phyloP scores from a whole-genome alignment of 2,329 filamentous ascomycete genomes.

The Aureobasidium mangrovei region DNA sequence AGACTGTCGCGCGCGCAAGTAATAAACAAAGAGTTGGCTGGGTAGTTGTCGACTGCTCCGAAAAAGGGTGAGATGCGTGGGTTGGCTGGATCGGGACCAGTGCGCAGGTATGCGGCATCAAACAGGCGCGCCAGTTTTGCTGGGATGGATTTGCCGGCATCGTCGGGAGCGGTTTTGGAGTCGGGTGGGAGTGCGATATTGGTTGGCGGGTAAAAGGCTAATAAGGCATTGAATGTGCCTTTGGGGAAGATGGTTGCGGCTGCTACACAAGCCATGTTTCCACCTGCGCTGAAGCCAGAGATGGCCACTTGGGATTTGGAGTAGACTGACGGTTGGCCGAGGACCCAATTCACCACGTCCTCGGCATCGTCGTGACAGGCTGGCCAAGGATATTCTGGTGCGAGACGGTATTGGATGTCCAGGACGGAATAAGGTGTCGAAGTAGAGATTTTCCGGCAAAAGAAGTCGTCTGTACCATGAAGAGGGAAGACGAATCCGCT shows the following conservation, averaged over 20 bases:
- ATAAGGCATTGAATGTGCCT: conserved; percentile 25
- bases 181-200: conserved; percentile 27
- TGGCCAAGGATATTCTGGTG: conserved; percentile 38
- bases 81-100: conserved; percentile 21
- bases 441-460: conserved; percentile 28
- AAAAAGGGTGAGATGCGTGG: conserved; percentile 30
- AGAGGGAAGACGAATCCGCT: conserved; percentile 27
- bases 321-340: conserved; percentile 25
- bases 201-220: conserved; percentile 30
- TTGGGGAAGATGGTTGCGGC: conserved; percentile 24
- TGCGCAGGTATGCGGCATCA: conserved; percentile 26
- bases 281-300: conserved; percentile 36
- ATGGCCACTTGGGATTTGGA: conserved; percentile 25
- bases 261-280: conserved; percentile 30
- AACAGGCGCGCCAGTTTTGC: conserved; percentile 23
- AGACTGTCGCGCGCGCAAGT: conserved; percentile 31
- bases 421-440: conserved; percentile 31
- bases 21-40: conserved; percentile 26
- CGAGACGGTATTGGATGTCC: conserved; percentile 36
- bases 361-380: conserved; percentile 34
- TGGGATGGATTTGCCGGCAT: conserved; percentile 18
- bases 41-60: conserved; percentile 22
- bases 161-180: conserved; percentile 24
- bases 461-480: conserved; percentile 34
- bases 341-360: conserved; percentile 37